phyloP scores from a whole-genome alignment of 2,329 filamentous ascomycete species.

The Hypoxylon sp. region DNA sequence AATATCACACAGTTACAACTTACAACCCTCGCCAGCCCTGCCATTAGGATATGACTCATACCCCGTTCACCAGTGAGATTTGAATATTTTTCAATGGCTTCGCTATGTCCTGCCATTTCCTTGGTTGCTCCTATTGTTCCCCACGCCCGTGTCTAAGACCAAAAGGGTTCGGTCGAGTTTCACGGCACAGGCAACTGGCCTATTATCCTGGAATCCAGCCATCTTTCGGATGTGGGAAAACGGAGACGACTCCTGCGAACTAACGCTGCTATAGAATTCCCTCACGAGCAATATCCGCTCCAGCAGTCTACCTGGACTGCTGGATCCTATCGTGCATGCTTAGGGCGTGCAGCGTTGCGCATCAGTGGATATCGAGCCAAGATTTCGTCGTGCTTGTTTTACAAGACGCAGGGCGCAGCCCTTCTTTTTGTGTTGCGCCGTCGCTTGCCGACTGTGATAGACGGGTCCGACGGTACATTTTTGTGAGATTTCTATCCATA shows the following conservation, averaged over 20 bases:
- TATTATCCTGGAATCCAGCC: constrained; percentile 9
- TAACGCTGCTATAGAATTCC: constrained; percentile 17
- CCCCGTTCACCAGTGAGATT: background rate
- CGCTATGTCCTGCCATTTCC: constrained; percentile 29
- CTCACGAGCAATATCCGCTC: constrained; percentile 15
- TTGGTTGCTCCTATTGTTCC: background rate
- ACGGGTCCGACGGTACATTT: constrained; percentile 7
- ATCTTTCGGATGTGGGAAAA: constrained; percentile 7
- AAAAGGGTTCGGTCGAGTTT: constrained; percentile 20
- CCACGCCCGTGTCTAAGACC: constrained; percentile 1
- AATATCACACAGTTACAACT: constrained; percentile 11
- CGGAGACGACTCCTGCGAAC: background rate
- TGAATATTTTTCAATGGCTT: background rate
- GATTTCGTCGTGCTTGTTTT: constrained; percentile 3
- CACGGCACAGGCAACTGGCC: constrained; percentile 7
- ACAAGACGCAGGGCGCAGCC: constrained; percentile 26
- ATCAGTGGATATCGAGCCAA: constrained; percentile 28
- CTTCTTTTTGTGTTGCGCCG: constrained; percentile 9
- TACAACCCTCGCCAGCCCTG: constrained; percentile 21
- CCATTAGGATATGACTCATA: constrained; percentile 39
- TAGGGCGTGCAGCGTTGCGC: constrained; percentile 17
- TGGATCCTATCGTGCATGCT: constrained; percentile 21
- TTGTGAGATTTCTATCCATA: background rate
- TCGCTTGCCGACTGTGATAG: constrained; percentile 18
- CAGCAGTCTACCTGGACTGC: background rate